These are phyloP conservation scores for Chlorociboria aeruginascens DNA, from an alignment of 495 filamentous ascomycete species.

Conservation along the genomic window DNA sequence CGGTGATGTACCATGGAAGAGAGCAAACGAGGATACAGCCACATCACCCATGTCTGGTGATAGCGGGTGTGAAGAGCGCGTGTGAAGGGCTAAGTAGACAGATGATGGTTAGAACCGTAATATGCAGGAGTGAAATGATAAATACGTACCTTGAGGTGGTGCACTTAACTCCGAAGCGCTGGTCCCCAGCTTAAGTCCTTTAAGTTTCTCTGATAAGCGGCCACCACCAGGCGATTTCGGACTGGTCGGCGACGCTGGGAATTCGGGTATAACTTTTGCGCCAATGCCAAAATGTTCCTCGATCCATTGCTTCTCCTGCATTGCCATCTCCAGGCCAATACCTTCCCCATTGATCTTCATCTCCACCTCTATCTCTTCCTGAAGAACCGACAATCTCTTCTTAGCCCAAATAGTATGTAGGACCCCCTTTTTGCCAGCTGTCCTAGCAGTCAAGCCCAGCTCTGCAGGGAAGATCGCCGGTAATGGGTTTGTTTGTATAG, in stretches of 20 bases:
- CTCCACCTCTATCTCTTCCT: conserved; percentile 57
- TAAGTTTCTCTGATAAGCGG: conserved; percentile 61
- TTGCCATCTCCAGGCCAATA: conserved; percentile 67
- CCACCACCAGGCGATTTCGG: conserved; percentile 53
- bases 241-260: conserved; percentile 18
- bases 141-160: conserved; percentile 10
- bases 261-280: conserved; percentile 20
- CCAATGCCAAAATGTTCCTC: conserved; percentile 61
- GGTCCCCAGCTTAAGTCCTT: conserved; percentile 63
- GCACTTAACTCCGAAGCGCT: conserved; percentile 42
- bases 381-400: conserved; percentile 56
- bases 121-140: background rate
- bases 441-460: conserved; percentile 48
- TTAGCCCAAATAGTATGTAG: conserved; percentile 77
- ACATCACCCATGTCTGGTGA: conserved; percentile 52
- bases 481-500: conserved; percentile 53
- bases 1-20: conserved; percentile 33
- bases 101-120: too few relatives aligned
- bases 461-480: conserved; percentile 72
- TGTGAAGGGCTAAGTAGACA: too few relatives aligned
- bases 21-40: conserved; percentile 51
- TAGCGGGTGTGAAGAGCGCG: conserved; percentile 28
- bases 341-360: conserved; percentile 56
- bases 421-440: conserved; percentile 64
- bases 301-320: conserved; percentile 73